phyloP scores from a whole-genome alignment of 352 stramenopile species.

The Phytophthora idaei region DNA sequence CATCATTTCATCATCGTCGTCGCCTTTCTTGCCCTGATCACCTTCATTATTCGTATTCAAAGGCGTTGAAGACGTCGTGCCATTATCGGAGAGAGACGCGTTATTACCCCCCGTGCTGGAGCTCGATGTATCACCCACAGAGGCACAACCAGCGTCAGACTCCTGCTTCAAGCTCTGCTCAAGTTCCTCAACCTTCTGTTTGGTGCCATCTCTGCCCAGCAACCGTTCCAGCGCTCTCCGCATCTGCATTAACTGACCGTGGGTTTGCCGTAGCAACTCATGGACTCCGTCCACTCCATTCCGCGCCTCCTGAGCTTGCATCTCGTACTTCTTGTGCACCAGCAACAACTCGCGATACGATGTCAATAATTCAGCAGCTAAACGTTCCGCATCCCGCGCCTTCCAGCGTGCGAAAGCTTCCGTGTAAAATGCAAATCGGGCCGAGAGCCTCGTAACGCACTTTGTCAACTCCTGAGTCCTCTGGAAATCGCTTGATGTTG shows the following conservation, averaged over 20 bases:
- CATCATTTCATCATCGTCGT: slow-evolving; percentile 36
- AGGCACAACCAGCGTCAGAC: not conserved
- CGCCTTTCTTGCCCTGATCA: slow-evolving; percentile 29
- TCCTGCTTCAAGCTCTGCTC: slow-evolving; percentile 38
- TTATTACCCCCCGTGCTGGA: slow-evolving; percentile 2
- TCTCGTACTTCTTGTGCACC: slow-evolving; percentile 53
- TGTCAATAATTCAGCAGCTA: slow-evolving; percentile 56
- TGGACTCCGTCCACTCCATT: slow-evolving; percentile 56
- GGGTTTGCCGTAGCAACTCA: slow-evolving; percentile 60
- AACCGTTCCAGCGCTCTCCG: slow-evolving; percentile 58
- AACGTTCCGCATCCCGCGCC: slow-evolving; percentile 53
- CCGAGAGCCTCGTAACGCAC: slow-evolving; percentile 47
- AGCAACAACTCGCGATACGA: slow-evolving; percentile 59
- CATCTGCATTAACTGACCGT: slow-evolving; percentile 66
- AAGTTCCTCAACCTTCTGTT: slow-evolving; percentile 39
- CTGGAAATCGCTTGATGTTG: slow-evolving; percentile 21
- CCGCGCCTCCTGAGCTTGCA: slow-evolving; percentile 30
- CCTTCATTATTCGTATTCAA: slow-evolving; percentile 13
- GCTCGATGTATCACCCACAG: not conserved
- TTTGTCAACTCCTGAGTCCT: slow-evolving; percentile 47
- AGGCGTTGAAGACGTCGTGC: slow-evolving; percentile 6
- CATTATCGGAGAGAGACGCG: slow-evolving; percentile 11
- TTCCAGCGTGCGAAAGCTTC: slow-evolving; percentile 75
- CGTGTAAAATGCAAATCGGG: slow-evolving; percentile 72
- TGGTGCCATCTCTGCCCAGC: slow-evolving; percentile 49